Evolutionary conservation across 139 green algal species (phyloP).

Genomic region (Chlamydomonas sp.): DNA sequence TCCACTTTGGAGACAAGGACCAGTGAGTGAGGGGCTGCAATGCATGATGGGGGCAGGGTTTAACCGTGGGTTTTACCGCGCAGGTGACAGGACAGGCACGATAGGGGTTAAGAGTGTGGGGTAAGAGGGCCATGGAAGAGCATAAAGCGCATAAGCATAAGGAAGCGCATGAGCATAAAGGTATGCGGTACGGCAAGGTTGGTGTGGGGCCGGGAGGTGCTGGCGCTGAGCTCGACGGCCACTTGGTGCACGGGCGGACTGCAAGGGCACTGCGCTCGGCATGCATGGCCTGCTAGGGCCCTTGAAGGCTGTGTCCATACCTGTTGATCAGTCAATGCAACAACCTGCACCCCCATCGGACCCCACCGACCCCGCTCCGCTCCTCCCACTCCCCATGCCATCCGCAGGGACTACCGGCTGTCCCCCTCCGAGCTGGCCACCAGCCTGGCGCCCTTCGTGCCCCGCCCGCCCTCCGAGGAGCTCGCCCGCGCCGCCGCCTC

Average conservation of each 20-base stretch:
- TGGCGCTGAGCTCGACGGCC: no score
- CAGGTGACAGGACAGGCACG: not conserved
- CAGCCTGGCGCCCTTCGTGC: slow-evolving; percentile 23
- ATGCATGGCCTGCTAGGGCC: no score
- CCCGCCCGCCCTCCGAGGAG: not conserved
- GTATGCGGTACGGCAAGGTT: no score
- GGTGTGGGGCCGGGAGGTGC: no score
- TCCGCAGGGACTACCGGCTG: slow-evolving; percentile 1
- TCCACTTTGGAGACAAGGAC: slow-evolving; percentile 35
- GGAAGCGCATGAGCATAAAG: no score
- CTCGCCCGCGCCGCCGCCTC: not conserved
- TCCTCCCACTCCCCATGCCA: not conserved
- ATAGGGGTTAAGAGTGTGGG: no score
- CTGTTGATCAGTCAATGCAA: not conserved
- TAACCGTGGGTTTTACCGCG: not conserved
- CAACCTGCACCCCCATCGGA: not conserved
- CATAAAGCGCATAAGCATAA: no score
- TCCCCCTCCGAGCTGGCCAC: slow-evolving; percentile 10
- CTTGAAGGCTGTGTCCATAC: not conserved
- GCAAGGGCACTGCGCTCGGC: no score
- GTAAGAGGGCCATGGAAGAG: no score
- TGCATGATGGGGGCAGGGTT: not conserved
- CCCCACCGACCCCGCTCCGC: not conserved
- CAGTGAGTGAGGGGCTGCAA: not conserved
- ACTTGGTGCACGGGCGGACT: no score